A percentile compares a stretch with the other conserved stretches of the same genome.
phyloP scores from a whole-genome alignment of 345 rosid genomes.

The Melaleuca quinquenervia region DNA sequence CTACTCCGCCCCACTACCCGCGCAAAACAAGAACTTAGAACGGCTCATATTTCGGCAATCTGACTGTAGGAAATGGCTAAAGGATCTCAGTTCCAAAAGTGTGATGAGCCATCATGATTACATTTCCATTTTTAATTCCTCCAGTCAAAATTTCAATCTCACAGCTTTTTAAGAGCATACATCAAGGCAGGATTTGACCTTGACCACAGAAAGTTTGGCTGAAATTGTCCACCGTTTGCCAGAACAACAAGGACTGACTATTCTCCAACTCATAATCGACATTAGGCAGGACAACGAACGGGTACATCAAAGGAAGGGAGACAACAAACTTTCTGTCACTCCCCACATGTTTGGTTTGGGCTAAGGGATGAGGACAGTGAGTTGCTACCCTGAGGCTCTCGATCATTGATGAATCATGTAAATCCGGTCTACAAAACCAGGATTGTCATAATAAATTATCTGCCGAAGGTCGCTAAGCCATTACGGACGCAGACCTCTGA shows the following conservation, averaged over 20 bases:
- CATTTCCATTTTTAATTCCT: not conserved
- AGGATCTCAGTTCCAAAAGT: not conserved
- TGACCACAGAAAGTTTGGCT: not conserved
- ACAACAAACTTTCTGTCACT: not conserved
- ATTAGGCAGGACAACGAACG: not conserved
- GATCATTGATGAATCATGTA: not conserved
- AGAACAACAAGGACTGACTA: not conserved
- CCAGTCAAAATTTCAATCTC: not conserved
- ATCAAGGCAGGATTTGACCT: not conserved
- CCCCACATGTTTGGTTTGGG: not conserved
- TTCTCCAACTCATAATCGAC: not conserved
- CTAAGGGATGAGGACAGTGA: not conserved
- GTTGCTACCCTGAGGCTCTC: not conserved
- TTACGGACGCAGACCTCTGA: constrained; percentile 5
- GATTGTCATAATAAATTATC: not conserved
- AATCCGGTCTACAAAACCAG: not conserved
- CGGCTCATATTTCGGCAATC: not conserved
- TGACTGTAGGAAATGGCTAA: not conserved
- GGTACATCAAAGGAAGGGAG: not conserved
- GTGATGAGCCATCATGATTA: not conserved
- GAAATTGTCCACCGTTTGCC: not conserved
- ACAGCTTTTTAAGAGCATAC: not conserved
- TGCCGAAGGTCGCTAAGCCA: not conserved
- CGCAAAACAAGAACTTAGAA: not conserved
- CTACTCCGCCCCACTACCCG: not conserved